Conservation (phyloP, 2,329 filamentous ascomycete species). For the Fusarium devonianum region DNA sequence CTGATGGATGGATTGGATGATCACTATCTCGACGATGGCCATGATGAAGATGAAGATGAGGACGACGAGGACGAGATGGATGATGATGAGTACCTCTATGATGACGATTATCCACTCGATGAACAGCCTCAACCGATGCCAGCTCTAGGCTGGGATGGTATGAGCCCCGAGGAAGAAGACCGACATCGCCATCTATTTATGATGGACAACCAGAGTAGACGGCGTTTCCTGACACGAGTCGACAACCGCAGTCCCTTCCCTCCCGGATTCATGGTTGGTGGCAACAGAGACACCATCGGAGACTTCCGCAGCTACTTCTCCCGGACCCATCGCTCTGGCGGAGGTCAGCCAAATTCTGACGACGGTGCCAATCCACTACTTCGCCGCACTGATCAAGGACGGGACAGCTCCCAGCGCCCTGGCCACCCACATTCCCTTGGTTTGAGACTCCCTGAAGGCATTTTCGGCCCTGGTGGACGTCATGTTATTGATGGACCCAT, state of each 20-base stretch:
- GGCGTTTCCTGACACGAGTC: constrained; percentile 45
- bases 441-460: constrained; percentile 54
- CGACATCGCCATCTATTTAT: constrained; percentile 55
- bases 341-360: constrained; percentile 67
- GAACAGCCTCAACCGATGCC: constrained; percentile 57
- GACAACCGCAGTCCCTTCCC: constrained; percentile 67
- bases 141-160: constrained; percentile 65
- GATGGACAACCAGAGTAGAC: constrained; percentile 59
- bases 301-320: constrained; percentile 60
- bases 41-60: constrained; percentile 66
- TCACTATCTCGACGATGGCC: constrained; percentile 61
- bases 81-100: constrained; percentile 70
- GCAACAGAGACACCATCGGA: constrained; percentile 61
- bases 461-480: constrained; percentile 51
- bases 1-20: constrained; percentile 60
- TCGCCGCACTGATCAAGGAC: constrained; percentile 62
- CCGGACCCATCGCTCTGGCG: constrained; percentile 61
- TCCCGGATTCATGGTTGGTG: constrained; percentile 58
- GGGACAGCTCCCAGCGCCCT: constrained; percentile 58
- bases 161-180: constrained; percentile 59
- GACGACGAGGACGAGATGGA: constrained; percentile 76
- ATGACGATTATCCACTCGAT: constrained; percentile 61
- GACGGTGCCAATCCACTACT: constrained; percentile 89
- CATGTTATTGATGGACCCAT: constrained; percentile 59
- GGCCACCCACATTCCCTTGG: constrained; percentile 62